These are phyloP conservation scores for Hanseniaspora lindneri DNA, from an alignment of 805 yeast genomes.

Conservation along the genomic window DNA sequence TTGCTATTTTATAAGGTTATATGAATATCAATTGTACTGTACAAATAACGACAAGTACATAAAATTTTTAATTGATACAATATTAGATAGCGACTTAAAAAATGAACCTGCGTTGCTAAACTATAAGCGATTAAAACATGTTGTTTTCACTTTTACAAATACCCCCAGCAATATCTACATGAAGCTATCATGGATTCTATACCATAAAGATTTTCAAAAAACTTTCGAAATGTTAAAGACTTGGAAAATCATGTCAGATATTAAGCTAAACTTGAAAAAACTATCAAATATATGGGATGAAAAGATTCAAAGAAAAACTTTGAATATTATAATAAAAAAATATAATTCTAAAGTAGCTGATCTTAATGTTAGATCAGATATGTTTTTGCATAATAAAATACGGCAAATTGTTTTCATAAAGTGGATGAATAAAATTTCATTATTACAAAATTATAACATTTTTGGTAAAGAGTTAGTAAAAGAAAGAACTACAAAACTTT, in stretches of 20 bases:
- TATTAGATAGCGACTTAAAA: neutral
- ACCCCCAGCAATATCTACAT: constrained; percentile 11
- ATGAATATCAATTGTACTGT: constrained; percentile 8
- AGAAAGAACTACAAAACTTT: neutral
- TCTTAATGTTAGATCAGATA: neutral
- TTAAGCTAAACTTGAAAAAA: neutral
- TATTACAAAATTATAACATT: neutral
- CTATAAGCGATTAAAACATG: neutral
- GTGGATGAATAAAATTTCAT: neutral
- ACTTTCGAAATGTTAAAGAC: neutral
- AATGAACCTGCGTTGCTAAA: neutral
- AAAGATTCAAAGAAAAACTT: neutral
- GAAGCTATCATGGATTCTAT: constrained; percentile 3
- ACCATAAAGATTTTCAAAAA: neutral
- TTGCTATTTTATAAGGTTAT: constrained; percentile 9
- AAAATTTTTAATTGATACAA: neutral
- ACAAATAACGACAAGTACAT: constrained; percentile 11
- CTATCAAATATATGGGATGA: neutral
- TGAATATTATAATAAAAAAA: neutral
- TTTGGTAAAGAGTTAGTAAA: constrained; percentile 11
- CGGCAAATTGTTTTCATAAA: neutral
- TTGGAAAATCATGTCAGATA: neutral
- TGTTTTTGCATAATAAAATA: neutral
- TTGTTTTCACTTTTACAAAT: neutral
- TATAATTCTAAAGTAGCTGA: neutral